These are phyloP conservation scores for Platanthera guangdongensis DNA, from an alignment of 106 monocot genomes.

Conservation along the genomic window DNA sequence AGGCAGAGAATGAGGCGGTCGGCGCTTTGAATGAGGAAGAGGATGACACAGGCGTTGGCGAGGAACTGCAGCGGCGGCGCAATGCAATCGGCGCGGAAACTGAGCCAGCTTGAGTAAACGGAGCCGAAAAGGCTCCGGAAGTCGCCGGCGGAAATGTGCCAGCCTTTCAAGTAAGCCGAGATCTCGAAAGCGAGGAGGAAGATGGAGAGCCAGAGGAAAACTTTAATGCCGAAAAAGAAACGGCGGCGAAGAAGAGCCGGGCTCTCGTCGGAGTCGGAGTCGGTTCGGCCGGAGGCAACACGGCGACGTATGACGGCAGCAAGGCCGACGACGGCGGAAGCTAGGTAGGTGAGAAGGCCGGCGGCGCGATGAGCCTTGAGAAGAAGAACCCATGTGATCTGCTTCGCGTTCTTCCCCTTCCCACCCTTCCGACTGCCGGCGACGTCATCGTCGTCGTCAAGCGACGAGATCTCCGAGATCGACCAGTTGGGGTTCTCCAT, in stretches of 20 bases:
- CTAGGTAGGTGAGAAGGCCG: slow-evolving; percentile 31
- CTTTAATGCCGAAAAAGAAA: slow-evolving; percentile 30
- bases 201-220: slow-evolving; percentile 49
- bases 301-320: slow-evolving; percentile 32
- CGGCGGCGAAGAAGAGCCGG: slow-evolving; percentile 10
- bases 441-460: slow-evolving; percentile 28
- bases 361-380: slow-evolving; percentile 48
- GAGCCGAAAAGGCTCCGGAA: slow-evolving; percentile 22
- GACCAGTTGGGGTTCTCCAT: slow-evolving; percentile 76
- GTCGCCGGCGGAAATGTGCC: slow-evolving; percentile 25
- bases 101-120: slow-evolving; percentile 48
- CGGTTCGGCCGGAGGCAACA: slow-evolving; percentile 44
- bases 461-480: slow-evolving; percentile 22
- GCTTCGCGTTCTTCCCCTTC: slow-evolving; percentile 64
- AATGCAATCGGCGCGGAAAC: slow-evolving; percentile 44
- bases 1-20: slow-evolving; percentile 60
- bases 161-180: slow-evolving; percentile 41
- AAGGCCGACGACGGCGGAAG: slow-evolving; percentile 19
- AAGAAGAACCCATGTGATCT: slow-evolving; percentile 12
- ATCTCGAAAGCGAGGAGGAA: slow-evolving; percentile 55
- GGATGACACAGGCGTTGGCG: slow-evolving; percentile 50
- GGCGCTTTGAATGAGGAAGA: slow-evolving; percentile 70
- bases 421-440: slow-evolving; percentile 12
- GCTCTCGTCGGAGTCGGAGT: slow-evolving; percentile 12
- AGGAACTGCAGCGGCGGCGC: slow-evolving; percentile 68